A percentile compares a stretch with the other conserved stretches of the same genome.
phyloP scores from a whole-genome alignment of 2,329 filamentous ascomycete genomes.

The Raffaelea arxii region DNA sequence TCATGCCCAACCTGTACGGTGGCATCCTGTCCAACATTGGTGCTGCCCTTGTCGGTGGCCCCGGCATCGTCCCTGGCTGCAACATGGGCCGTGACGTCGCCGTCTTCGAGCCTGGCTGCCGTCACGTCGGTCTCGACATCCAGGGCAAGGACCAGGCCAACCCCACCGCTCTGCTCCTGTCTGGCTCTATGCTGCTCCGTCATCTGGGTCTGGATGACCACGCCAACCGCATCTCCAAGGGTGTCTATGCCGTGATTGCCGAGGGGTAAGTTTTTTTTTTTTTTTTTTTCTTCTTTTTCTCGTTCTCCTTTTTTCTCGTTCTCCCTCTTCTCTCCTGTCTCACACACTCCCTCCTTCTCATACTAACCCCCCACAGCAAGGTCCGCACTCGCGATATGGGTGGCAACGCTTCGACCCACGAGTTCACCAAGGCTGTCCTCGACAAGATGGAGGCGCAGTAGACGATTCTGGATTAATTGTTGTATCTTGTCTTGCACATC shows the following conservation, averaged over 20 bases:
- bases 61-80: slow-evolving; percentile 94
- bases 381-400: slow-evolving; percentile 93
- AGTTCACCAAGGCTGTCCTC: slow-evolving; percentile 91
- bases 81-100: slow-evolving; percentile 99
- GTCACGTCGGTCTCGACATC: slow-evolving; percentile 98
- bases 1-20: slow-evolving; percentile 99
- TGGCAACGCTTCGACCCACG: slow-evolving; percentile 76
- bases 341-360: neutral
- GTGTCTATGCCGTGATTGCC: slow-evolving; percentile 66
- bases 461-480: neutral
- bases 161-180: slow-evolving; percentile 90
- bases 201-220: slow-evolving; percentile 97
- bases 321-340: neutral
- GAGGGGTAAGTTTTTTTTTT: slow-evolving; percentile 59
- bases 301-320: slow-evolving; percentile 2
- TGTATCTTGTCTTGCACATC: neutral
- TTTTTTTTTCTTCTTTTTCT: neutral
- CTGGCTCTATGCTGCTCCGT: slow-evolving; percentile 91
- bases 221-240: slow-evolving; percentile 94
- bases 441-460: slow-evolving; percentile 84
- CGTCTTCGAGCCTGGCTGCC: slow-evolving; percentile 97
- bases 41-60: slow-evolving; percentile 90
- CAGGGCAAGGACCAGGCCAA: slow-evolving; percentile 99
- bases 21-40: slow-evolving; percentile 98
- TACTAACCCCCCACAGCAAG: slow-evolving; percentile 52